Conservation (phyloP, 2,329 filamentous ascomycete species). For the Diaporthe citrichinensis region DNA sequence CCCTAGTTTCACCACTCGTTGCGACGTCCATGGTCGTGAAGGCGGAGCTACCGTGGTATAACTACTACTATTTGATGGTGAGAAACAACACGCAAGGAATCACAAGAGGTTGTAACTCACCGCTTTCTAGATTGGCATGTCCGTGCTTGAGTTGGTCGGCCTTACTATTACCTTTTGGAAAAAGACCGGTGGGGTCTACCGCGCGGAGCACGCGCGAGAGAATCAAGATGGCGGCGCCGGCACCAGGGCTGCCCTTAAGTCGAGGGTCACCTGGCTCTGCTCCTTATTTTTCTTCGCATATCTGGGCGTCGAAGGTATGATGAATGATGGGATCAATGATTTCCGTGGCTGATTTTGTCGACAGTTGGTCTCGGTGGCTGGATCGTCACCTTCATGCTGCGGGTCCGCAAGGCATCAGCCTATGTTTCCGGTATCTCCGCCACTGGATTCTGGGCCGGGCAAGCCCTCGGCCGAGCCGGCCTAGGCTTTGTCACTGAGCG, state of each 20-base stretch:
- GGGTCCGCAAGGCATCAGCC: conserved; percentile 75
- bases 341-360: background rate
- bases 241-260: conserved; percentile 59
- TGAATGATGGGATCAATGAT: conserved; percentile 65
- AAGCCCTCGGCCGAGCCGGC: conserved; percentile 80
- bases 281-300: conserved; percentile 83
- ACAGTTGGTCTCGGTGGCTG: conserved; percentile 65
- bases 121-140: conserved; percentile 59
- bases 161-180: conserved; percentile 73
- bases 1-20: conserved; percentile 77
- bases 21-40: conserved; percentile 81
- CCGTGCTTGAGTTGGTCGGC: conserved; percentile 68
- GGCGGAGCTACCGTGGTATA: conserved; percentile 74
- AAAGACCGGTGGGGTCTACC: conserved; percentile 45
- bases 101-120: background rate
- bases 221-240: conserved; percentile 58
- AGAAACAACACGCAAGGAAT: background rate
- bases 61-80: conserved; percentile 81
- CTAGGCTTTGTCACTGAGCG: conserved; percentile 83
- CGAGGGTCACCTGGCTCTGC: conserved; percentile 78
- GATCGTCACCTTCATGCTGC: conserved; percentile 91
- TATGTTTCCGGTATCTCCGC: conserved; percentile 83
- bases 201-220: conserved; percentile 11
- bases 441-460: conserved; percentile 87
- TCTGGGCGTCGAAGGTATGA: conserved; percentile 81